Percentiles rank a stretch among this genome's conserved stretches.
Evolutionary conservation across 2,329 filamentous ascomycete species (phyloP).

Genomic region (Calonectria fujianensis): DNA sequence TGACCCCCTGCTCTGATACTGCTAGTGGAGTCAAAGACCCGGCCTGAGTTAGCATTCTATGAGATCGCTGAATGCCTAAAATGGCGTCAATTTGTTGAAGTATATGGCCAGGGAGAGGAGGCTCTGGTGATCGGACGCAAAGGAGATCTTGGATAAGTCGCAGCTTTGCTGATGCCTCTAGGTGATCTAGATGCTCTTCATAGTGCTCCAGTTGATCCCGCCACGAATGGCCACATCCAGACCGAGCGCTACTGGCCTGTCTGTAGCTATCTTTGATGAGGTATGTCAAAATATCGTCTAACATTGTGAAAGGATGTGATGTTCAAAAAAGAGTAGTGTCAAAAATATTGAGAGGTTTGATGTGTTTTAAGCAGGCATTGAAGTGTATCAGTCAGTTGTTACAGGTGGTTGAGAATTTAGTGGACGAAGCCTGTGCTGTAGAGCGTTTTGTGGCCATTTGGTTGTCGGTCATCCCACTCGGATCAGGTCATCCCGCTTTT

Average conservation of each 20-base stretch:
- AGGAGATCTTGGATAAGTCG: constrained; percentile 41
- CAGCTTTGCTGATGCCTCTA: constrained; percentile 44
- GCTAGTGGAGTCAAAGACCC: constrained; percentile 5
- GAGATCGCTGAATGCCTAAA: constrained; percentile 12
- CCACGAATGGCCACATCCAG: not conserved
- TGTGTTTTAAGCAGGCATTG: not conserved
- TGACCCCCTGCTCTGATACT: not conserved
- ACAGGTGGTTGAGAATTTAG: not conserved
- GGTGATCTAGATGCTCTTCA: constrained; percentile 38
- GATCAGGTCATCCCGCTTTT: constrained; percentile 20
- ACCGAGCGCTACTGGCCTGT: not conserved
- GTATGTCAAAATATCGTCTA: constrained; percentile 30
- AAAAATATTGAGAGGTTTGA: not conserved
- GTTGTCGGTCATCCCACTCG: constrained; percentile 28
- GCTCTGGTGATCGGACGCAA: constrained; percentile 44
- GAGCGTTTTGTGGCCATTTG: constrained; percentile 8
- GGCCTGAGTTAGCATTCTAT: constrained; percentile 32
- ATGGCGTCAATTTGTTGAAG: constrained; percentile 43
- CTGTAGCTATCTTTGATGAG: constrained; percentile 40
- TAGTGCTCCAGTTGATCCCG: constrained; percentile 39
- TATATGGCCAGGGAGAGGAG: constrained; percentile 32
- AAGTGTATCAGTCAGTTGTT: not conserved
- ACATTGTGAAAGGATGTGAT: constrained; percentile 8
- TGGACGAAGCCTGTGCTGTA: not conserved
- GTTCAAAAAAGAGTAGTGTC: not conserved